These are phyloP conservation scores for Arctostaphylos glauca DNA, from an alignment of 148 eudicot genomes.

Conservation along the genomic window DNA sequence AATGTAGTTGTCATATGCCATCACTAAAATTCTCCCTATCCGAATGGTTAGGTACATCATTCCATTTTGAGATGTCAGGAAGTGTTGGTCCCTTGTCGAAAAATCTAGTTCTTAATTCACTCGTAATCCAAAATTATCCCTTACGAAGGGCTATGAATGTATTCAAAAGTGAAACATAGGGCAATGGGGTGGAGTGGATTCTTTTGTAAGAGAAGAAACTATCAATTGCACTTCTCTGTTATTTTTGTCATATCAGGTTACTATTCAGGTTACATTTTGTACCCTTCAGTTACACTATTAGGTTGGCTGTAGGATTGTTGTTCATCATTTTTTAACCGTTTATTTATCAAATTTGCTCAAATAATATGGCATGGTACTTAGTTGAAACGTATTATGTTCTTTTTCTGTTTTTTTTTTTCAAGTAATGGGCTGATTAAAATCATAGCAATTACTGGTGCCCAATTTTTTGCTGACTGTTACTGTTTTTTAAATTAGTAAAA, in stretches of 20 bases:
- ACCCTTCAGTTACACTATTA: not conserved
- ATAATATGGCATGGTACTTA: not conserved
- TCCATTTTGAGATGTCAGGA: not conserved
- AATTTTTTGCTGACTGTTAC: not conserved
- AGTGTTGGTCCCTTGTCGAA: not conserved
- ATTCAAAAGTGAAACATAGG: not conserved
- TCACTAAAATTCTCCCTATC: not conserved
- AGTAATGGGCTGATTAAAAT: not conserved
- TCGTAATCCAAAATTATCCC: not conserved
- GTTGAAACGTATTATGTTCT: not conserved
- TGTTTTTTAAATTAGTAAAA: not conserved
- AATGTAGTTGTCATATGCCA: slow-evolving; percentile 7
- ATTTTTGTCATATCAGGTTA: not conserved
- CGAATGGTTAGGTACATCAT: not conserved
- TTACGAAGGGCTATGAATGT: not conserved
- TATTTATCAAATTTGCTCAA: not conserved
- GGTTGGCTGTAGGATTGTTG: not conserved
- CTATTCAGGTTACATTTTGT: not conserved
- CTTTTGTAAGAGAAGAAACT: not conserved
- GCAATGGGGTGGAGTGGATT: not conserved
- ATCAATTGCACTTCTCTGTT: not conserved
- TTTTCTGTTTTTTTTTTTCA: not conserved
- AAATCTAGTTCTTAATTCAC: not conserved
- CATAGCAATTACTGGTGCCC: not conserved
- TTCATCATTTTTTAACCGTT: slow-evolving; percentile 1